Evolutionary conservation across 108 stramenopile species (phyloP).

Genomic region (Nannochloropsis salina): DNA sequence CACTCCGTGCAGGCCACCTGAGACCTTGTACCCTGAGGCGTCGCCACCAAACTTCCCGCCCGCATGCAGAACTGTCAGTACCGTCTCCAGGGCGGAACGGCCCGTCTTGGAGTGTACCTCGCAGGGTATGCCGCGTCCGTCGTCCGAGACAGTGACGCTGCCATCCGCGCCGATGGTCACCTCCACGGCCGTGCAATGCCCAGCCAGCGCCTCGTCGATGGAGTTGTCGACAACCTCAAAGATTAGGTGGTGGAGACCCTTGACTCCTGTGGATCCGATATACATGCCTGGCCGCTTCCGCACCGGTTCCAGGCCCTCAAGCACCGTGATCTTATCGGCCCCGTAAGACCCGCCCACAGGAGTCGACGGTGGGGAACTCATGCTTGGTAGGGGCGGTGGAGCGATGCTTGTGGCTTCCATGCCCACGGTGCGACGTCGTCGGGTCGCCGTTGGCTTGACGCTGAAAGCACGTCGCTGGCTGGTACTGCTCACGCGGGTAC

Average conservation of each 20-base stretch:
- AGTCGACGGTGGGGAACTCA: not conserved
- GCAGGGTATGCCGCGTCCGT: constrained; percentile 91
- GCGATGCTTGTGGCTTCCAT: not conserved
- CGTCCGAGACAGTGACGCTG: constrained; percentile 68
- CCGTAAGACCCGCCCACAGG: constrained; percentile 57
- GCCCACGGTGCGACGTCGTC: not conserved
- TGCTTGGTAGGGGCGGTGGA: not conserved
- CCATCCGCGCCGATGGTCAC: constrained; percentile 67
- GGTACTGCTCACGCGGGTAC: not conserved
- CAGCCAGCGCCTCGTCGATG: constrained; percentile 86
- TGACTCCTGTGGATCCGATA: constrained; percentile 84
- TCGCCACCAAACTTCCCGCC: constrained; percentile 93
- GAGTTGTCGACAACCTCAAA: constrained; percentile 94
- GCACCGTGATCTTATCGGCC: constrained; percentile 88
- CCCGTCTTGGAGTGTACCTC: constrained; percentile 57
- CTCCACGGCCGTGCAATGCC: constrained; percentile 70
- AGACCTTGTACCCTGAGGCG: constrained; percentile 73
- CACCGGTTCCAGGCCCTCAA: constrained; percentile 86
- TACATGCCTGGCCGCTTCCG: constrained; percentile 88
- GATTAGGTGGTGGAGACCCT: constrained; percentile 85
- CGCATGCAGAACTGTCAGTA: constrained; percentile 84
- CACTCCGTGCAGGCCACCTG: constrained; percentile 88
- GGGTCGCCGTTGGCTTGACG: not conserved
- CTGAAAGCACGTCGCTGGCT: not conserved
- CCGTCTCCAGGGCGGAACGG: constrained; percentile 75